Percentiles rank a stretch among this genome's conserved stretches.
Conservation (phyloP, 2,329 filamentous ascomycete species). For the Colletotrichum spinosum region DNA sequence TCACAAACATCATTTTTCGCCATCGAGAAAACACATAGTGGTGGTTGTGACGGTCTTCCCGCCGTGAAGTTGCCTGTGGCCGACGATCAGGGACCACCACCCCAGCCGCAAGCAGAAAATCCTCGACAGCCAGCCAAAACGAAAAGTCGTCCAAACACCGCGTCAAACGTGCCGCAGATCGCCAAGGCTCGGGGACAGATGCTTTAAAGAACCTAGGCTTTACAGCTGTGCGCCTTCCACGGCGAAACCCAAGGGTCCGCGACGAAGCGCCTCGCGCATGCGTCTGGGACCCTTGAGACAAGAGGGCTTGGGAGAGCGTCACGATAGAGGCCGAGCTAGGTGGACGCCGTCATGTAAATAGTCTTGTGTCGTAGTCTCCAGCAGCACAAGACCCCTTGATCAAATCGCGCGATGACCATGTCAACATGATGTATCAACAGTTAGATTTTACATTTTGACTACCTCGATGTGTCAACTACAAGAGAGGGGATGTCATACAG, state of each 20-base stretch:
- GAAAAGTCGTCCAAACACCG: conserved; percentile 8
- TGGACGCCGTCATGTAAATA: too few relatives aligned
- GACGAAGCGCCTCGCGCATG: too few relatives aligned
- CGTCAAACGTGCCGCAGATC: conserved; percentile 4
- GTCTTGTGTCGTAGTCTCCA: too few relatives aligned
- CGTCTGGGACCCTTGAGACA: too few relatives aligned
- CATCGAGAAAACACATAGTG: too few relatives aligned
- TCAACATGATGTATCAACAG: background rate
- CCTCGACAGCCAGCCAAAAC: background rate
- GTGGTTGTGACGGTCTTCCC: too few relatives aligned
- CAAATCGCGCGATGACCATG: background rate
- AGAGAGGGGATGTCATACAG: conserved; percentile 54
- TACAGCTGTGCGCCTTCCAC: background rate
- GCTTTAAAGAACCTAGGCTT: conserved; percentile 9
- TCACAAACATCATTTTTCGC: too few relatives aligned
- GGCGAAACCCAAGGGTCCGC: background rate
- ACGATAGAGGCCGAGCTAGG: too few relatives aligned
- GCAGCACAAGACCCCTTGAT: background rate
- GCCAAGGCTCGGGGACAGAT: conserved; percentile 20
- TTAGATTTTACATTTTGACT: conserved; percentile 21
- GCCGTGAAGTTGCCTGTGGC: too few relatives aligned
- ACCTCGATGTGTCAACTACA: conserved; percentile 40
- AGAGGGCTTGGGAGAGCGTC: too few relatives aligned
- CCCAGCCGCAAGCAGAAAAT: background rate
- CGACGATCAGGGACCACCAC: background rate